Base-by-base conservation (phyloP, 192 early-diverging fungal species). In the Mortierella claussenii region DNA sequence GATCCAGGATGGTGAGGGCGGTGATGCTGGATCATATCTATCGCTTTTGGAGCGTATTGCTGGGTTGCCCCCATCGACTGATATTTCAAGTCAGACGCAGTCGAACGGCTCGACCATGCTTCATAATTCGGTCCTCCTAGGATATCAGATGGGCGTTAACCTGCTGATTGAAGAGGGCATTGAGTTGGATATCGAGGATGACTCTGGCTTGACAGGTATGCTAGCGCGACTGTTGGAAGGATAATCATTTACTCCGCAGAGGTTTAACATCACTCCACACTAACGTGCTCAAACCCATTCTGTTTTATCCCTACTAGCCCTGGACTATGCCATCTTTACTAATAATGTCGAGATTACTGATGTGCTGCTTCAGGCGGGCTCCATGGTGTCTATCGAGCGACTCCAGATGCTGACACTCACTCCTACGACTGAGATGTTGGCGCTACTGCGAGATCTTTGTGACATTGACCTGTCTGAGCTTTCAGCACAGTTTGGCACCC, bases 161-260 rank as follows among this genome's bases (percentile, higher is more conserved):
- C 37, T 67, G 20, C 49, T 76, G 57, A 76, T 76, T 17, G 73
- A 76, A 21, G 65, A 76, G 53, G 73, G 73, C 23, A 76, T 76
- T 55, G 73, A 76, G 37, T 59, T 76, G 27, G 73, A 76, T 44
- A 33, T 76, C 18, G 64, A 76, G 34, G 73, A 76, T 30, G 65
- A 76, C 31, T 47, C 58, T 66, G 73, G 73, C 8, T 33, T 76
- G 32, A 76, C 73, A 30, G 71, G 71, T 75, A 75, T 46, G 37
- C 12, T 11, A 20, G 2, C n/a, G 3, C n/a, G n/a, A n/a, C n/a
- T n/a, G n/a, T n/a, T n/a, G n/a, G n/a, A n/a, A n/a, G n/a, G n/a
- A n/a, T n/a, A n/a, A n/a, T n/a, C n/a, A n/a, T n/a, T n/a, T n/a
- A n/a, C n/a, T n/a, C n/a, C n/a, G n/a, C n/a, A n/a, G n/a, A n/a